Base-by-base conservation (phyloP, 78 protist genomes). In the Cavenderia fasciculata region DNA sequence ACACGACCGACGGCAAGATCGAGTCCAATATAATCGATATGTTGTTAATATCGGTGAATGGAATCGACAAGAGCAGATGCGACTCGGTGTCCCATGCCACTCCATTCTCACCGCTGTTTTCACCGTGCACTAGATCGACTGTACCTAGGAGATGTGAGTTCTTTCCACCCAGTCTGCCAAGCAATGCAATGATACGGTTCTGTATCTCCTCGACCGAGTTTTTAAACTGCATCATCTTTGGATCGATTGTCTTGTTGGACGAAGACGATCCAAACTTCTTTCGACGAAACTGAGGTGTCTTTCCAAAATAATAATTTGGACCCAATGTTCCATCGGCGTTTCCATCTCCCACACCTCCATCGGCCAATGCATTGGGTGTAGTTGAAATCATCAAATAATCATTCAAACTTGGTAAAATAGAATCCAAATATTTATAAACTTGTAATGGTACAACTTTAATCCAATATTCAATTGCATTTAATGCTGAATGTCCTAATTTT, bases 81-180 rank as follows among this genome's bases (percentile, higher is more conserved):
- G 36, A 33, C 0, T 33, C 65, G 19, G 71, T 46, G 59, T 92
- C 96, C 96, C 97, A 94, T 1, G 92, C 86, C 0, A 92, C 66
- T 31, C 79, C 86, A 57, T 61, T 25, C 27, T 75, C 94, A 4
- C 57, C 31, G 0, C 68, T 69, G 1, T 21, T 54, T 12, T 33
- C 84, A n/a, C n/a, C n/a, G n/a, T n/a, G n/a, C 44, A 46, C 14
- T 43, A 54, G 43, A 29, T 46, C 41, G n/a, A 59, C 70, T 2
- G 36, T 69, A 10, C 78, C 89, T 23, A 94, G n/a, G 44, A 63
- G 68, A 63, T 40, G 36, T 56, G 10, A 33, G 36, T 61, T 62
- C 16, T 86, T n/a, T 33, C 93, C 94, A 36, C 95, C 95, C 6
- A 94, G 27, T 29, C 19, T 62, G 36, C 96, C 96, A 18, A 94